Conservation (phyloP, 768 basidiomycete species). For the Naganishia antarctica region DNA sequence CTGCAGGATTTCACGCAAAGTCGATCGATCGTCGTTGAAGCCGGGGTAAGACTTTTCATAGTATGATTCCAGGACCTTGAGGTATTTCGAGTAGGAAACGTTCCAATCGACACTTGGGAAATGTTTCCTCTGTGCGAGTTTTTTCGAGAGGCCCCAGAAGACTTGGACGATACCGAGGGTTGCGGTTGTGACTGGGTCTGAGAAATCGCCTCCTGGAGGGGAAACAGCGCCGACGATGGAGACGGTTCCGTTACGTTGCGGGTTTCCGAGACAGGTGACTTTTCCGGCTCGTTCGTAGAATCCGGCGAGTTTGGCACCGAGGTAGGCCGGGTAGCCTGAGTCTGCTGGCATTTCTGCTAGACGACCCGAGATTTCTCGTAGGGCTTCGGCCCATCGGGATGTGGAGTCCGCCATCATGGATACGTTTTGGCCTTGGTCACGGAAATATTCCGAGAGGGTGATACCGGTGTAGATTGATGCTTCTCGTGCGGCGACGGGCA, state of each 20-base stretch:
- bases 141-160: slow-evolving; percentile 99
- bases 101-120: slow-evolving; percentile 99
- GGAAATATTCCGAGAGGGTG: slow-evolving; percentile 98
- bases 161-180: slow-evolving; percentile 98
- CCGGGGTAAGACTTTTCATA: slow-evolving; percentile 80
- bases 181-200: slow-evolving; percentile 94
- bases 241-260: slow-evolving; percentile 80
- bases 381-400: slow-evolving; percentile 96
- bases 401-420: slow-evolving; percentile 99
- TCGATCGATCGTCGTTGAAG: slow-evolving; percentile 87
- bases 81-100: slow-evolving; percentile 98
- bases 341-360: slow-evolving; percentile 99
- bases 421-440: slow-evolving; percentile 95
- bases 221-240: slow-evolving; percentile 99
- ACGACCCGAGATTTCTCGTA: slow-evolving; percentile 98
- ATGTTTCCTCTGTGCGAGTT: slow-evolving; percentile 95
- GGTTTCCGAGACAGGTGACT: slow-evolving; percentile 85
- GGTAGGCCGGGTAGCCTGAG: slow-evolving; percentile 97
- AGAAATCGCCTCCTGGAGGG: slow-evolving; percentile 98
- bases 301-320: slow-evolving; percentile 87
- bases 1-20: slow-evolving; percentile 93
- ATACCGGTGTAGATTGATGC: slow-evolving; percentile 99
- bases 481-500: slow-evolving; percentile 99
- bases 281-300: slow-evolving; percentile 99
- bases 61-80: slow-evolving; percentile 83